Evolutionary conservation across 2,329 filamentous ascomycete species (phyloP).

Genomic region (Cladosporium sp.): DNA sequence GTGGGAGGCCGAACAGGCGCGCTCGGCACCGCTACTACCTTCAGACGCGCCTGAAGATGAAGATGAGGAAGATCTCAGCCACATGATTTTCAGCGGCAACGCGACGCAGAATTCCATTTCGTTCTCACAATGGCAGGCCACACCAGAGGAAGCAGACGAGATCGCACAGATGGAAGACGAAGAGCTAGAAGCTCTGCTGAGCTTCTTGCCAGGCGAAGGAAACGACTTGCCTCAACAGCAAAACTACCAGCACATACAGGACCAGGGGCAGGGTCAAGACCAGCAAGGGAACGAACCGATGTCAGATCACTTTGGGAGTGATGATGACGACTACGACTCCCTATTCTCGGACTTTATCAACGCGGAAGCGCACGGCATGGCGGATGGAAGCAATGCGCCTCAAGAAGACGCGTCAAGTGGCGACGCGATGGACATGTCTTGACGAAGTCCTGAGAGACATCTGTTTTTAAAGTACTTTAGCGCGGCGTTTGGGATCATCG

Average conservation of each 20-base stretch:
- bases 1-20: constrained; percentile 49
- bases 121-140: constrained; percentile 18
- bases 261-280: constrained; percentile 23
- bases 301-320: constrained; percentile 46
- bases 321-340: constrained; percentile 63
- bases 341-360: constrained; percentile 65
- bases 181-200: constrained; percentile 49
- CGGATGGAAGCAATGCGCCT: background rate
- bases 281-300: constrained; percentile 36
- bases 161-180: constrained; percentile 46
- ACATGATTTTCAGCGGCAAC: constrained; percentile 22
- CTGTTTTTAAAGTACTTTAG: constrained; percentile 26
- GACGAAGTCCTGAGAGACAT: constrained; percentile 1
- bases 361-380: constrained; percentile 6
- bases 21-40: constrained; percentile 45
- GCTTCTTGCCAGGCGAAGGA: constrained; percentile 42
- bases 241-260: background rate
- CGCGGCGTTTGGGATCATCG: constrained; percentile 30
- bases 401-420: constrained; percentile 22
- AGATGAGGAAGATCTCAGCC: constrained; percentile 21
- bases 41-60: constrained; percentile 29
- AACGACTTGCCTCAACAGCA: constrained; percentile 11
- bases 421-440: constrained; percentile 24
- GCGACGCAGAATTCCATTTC: constrained; percentile 25
- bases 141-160: constrained; percentile 44